A percentile compares a stretch with the other conserved stretches of the same genome.
phyloP scores from a whole-genome alignment of 371 early-diverging fungal species.

The Mucor circinelloides region DNA sequence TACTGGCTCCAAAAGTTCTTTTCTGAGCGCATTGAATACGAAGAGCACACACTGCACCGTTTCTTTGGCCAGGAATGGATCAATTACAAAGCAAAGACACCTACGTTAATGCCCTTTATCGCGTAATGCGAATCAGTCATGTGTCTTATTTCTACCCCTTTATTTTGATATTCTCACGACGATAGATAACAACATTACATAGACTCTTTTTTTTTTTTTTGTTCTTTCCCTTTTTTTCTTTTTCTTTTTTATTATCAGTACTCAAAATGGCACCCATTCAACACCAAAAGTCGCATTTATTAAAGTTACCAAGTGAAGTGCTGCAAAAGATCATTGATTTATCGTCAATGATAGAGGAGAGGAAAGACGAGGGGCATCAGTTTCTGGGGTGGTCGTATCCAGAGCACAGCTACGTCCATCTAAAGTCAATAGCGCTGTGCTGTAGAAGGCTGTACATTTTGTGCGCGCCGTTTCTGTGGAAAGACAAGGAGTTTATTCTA shows the following conservation, averaged over 20 bases:
- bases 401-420: slow-evolving; percentile 29
- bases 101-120: slow-evolving; percentile 49
- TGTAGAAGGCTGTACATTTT: slow-evolving; percentile 40
- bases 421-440: slow-evolving; percentile 40
- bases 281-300: slow-evolving; percentile 8
- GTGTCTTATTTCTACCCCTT: neutral
- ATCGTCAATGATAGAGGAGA: slow-evolving; percentile 15
- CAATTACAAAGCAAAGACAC: slow-evolving; percentile 41
- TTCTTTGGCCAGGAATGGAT: slow-evolving; percentile 81
- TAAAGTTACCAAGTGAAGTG: slow-evolving; percentile 44
- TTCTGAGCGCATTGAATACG: slow-evolving; percentile 71
- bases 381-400: slow-evolving; percentile 51
- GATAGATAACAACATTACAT: neutral
- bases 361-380: slow-evolving; percentile 19
- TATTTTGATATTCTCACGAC: neutral
- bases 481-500: slow-evolving; percentile 52
- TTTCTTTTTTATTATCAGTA: neutral
- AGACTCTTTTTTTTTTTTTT: neutral
- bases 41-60: slow-evolving; percentile 69
- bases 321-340: slow-evolving; percentile 34
- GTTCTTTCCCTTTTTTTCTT: slow-evolving; percentile 4
- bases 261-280: neutral
- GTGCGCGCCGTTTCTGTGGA: slow-evolving; percentile 50
- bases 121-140: slow-evolving; percentile 8
- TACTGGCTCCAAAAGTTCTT: slow-evolving; percentile 73